These are phyloP conservation scores for Prunus campanulata DNA, from an alignment of 306 rosid species.

Conservation along the genomic window DNA sequence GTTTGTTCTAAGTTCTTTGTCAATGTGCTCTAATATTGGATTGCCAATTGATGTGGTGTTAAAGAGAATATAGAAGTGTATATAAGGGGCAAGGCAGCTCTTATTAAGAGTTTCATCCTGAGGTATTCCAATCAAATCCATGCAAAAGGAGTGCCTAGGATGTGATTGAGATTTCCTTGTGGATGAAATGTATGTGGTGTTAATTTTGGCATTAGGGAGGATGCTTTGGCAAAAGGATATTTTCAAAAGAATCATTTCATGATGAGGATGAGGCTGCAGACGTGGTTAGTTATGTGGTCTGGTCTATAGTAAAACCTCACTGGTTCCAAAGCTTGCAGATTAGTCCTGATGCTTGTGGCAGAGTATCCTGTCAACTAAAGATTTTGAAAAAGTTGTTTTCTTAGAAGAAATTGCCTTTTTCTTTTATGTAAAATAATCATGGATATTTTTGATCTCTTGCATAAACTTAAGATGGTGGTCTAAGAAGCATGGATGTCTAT, in stretches of 20 bases:
- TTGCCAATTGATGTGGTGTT: neutral
- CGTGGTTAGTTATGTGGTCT: neutral
- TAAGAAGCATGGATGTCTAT: no score
- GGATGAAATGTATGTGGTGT: no score
- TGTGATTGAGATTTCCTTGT: neutral
- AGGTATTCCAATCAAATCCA: neutral
- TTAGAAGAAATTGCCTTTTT: no score
- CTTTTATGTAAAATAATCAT: no score
- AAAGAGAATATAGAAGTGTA: neutral
- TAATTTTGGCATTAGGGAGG: no score
- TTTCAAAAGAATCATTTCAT: no score
- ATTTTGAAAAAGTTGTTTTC: neutral
- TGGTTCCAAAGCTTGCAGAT: neutral
- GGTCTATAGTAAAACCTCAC: neutral
- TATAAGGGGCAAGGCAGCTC: neutral
- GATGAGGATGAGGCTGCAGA: no score
- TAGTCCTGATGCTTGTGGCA: neutral
- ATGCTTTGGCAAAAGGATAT: no score
- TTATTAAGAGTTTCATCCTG: neutral
- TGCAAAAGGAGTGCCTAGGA: neutral
- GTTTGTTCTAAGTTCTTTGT: neutral
- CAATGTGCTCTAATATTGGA: neutral
- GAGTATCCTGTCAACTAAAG: neutral
- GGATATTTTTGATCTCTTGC: no score
- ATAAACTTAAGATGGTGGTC: no score